Percentiles rank a stretch among this genome's conserved stretches.
Evolutionary conservation across 2,329 filamentous ascomycete species (phyloP).

Genomic region (Trichoderma semiorbis): DNA sequence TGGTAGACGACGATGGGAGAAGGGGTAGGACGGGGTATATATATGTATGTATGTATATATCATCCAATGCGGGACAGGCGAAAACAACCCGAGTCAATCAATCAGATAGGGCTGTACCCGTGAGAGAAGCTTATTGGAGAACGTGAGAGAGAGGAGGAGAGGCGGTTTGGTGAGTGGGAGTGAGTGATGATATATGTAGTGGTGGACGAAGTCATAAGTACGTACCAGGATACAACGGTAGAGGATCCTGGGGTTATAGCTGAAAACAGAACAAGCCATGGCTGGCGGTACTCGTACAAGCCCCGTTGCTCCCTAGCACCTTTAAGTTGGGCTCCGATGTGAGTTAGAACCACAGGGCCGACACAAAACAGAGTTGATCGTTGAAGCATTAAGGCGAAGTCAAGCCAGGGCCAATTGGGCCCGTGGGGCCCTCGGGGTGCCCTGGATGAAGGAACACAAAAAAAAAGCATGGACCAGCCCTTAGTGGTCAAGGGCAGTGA

Average conservation of each 20-base stretch:
- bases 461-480: background rate
- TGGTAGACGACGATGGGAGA: background rate
- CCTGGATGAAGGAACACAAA: background rate
- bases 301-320: conserved; percentile 25
- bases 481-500: background rate
- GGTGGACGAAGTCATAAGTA: conserved; percentile 3
- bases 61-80: background rate
- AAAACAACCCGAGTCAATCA: background rate
- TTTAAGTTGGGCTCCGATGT: conserved; percentile 36
- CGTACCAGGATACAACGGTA: background rate
- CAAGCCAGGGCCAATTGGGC: conserved; percentile 21
- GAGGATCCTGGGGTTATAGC: conserved; percentile 4
- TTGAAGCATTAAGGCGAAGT: conserved; percentile 20
- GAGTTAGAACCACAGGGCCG: conserved; percentile 21
- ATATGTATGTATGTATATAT: background rate
- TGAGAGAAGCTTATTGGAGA: conserved; percentile 20
- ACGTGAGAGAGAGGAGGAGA: conserved; percentile 23
- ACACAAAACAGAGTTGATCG: conserved; percentile 17
- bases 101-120: background rate
- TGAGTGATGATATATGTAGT: conserved; percentile 35
- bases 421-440: conserved; percentile 20
- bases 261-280: background rate
- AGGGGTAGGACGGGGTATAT: background rate
- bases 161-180: conserved; percentile 27
- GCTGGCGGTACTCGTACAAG: background rate